These are phyloP conservation scores for Chlamydomonas asymmetrica DNA, from an alignment of 139 green algal species.

Conservation along the genomic window DNA sequence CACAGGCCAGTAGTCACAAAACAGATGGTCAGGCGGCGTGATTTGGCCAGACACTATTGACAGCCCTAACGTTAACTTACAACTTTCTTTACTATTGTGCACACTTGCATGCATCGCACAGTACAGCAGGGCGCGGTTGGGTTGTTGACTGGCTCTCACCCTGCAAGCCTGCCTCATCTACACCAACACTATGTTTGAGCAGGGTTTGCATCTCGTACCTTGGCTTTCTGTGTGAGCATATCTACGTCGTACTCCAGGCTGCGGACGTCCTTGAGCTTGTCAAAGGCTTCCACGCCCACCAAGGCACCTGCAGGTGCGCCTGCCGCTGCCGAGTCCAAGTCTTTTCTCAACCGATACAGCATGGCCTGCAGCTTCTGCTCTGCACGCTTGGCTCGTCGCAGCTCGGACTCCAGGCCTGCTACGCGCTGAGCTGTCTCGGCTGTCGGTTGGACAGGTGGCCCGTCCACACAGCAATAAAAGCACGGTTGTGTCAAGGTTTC, in stretches of 20 bases:
- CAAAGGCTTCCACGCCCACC: slow-evolving; percentile 60
- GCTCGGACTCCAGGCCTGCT: slow-evolving; percentile 52
- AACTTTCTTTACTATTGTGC: neutral
- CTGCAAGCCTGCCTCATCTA: neutral
- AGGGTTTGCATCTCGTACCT: slow-evolving; percentile 11
- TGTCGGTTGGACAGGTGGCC: no score
- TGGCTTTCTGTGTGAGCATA: slow-evolving; percentile 50
- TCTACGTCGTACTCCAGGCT: slow-evolving; percentile 63
- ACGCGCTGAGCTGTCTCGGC: no score
- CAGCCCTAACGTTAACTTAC: neutral
- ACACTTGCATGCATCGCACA: neutral
- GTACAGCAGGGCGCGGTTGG: neutral
- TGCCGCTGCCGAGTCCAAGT: no score
- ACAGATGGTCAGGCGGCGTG: neutral
- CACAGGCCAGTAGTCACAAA: no score
- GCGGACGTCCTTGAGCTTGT: slow-evolving; percentile 64
- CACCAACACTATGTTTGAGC: neutral
- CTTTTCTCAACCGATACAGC: slow-evolving; percentile 75
- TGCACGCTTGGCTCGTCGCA: slow-evolving; percentile 67
- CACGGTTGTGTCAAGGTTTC: no score
- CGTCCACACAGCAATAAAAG: no score
- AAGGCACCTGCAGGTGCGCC: no score
- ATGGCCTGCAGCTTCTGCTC: slow-evolving; percentile 82
- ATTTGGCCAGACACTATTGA: neutral
- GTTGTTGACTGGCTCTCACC: neutral